A percentile compares a stretch with the other conserved stretches of the same genome.
phyloP scores from a whole-genome alignment of 2,329 filamentous ascomycete species.

The Colletotrichum cordylinicola region DNA sequence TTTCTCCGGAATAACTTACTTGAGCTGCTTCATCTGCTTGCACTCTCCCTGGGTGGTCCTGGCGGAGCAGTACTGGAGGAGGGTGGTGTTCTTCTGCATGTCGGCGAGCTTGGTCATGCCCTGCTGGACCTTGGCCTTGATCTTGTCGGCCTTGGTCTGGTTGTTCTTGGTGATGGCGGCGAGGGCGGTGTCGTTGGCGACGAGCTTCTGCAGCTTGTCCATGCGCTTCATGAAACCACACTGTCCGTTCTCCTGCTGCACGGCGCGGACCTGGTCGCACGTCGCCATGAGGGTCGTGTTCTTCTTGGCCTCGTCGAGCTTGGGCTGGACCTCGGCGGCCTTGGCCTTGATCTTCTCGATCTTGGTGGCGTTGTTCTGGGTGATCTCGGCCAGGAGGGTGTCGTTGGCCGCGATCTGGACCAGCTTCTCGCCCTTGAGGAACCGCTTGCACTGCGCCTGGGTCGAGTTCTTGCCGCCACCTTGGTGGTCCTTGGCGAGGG shows the following conservation, averaged over 20 bases:
- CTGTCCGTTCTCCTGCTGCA: conserved; percentile 29
- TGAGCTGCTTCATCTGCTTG: conserved; percentile 9
- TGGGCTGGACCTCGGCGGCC: conserved; percentile 34
- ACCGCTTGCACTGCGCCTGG: conserved; percentile 36
- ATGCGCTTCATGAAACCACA: conserved; percentile 34
- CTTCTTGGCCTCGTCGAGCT: conserved; percentile 29
- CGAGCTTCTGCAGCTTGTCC: conserved; percentile 28
- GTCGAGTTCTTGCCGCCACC: conserved; percentile 28
- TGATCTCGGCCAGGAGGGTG: conserved; percentile 36
- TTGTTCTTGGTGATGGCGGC: conserved; percentile 30
- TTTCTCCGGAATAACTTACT: too few species aligned
- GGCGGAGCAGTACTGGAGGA: conserved; percentile 14
- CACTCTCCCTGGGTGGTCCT: conserved; percentile 11
- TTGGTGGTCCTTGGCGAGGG: conserved; percentile 33
- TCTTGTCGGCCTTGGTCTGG: conserved; percentile 30
- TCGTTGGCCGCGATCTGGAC: conserved; percentile 39
- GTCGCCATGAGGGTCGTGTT: conserved; percentile 40
- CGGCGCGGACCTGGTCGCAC: conserved; percentile 37
- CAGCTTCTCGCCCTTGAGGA: conserved; percentile 32
- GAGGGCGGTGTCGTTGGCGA: conserved; percentile 29
- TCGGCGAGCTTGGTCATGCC: conserved; percentile 19
- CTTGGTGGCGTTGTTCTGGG: conserved; percentile 40
- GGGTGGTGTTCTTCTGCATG: conserved; percentile 9
- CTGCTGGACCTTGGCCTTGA: conserved; percentile 28
- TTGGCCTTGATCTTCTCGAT: conserved; percentile 41